Percentiles rank a stretch among this genome's conserved stretches.
Conservation (phyloP, 305 asterid genomes). For the Monarda citriodora region DNA sequence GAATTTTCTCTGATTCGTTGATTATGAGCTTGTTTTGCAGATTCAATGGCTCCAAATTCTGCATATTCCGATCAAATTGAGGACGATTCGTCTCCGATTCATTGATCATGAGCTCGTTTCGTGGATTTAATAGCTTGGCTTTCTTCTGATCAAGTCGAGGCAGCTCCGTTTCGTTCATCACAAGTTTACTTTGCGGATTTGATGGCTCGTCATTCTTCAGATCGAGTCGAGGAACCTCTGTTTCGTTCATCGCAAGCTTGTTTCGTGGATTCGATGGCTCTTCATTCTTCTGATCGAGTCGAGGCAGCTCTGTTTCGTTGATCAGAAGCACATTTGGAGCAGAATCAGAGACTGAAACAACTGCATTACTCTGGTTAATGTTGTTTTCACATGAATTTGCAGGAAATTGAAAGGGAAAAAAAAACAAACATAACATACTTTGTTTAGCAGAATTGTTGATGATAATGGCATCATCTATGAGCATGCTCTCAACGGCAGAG, state of each 20-base stretch:
- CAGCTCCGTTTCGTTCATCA: not conserved
- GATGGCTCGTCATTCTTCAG: slow-evolving; percentile 3
- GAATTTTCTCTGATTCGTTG: not conserved
- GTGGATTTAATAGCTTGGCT: not conserved
- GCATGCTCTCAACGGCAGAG: slow-evolving; percentile 36
- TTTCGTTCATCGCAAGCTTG: not conserved
- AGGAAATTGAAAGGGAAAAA: not conserved
- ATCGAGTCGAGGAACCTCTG: not conserved
- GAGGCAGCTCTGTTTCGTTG: slow-evolving; percentile 6
- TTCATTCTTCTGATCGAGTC: not conserved
- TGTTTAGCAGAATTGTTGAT: slow-evolving; percentile 12
- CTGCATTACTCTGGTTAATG: not conserved
- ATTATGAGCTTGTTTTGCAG: not conserved
- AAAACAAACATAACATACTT: slow-evolving; percentile 8
- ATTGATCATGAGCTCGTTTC: not conserved
- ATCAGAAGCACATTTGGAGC: slow-evolving; percentile 7
- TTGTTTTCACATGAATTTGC: not conserved
- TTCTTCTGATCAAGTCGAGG: not conserved
- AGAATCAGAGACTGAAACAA: not conserved
- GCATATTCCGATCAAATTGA: slow-evolving; percentile 21
- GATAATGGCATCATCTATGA: slow-evolving; percentile 9
- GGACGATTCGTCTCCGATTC: not conserved
- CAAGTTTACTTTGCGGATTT: not conserved
- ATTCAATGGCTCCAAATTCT: no score
- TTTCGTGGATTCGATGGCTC: not conserved